Conservation (phyloP, 352 stramenopile genomes). For the Pythium rishiriense region DNA sequence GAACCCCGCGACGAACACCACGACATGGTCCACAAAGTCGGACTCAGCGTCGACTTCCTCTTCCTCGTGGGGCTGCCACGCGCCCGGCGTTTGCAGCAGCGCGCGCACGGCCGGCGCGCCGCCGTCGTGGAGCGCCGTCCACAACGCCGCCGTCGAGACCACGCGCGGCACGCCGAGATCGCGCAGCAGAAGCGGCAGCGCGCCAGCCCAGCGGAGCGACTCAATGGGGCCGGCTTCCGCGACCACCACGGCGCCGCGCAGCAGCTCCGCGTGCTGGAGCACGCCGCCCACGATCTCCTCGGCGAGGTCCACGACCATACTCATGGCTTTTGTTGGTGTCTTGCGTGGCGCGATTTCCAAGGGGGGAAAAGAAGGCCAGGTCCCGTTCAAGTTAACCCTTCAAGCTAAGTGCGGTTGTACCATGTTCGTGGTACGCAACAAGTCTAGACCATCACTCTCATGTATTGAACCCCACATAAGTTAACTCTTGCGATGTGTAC, state of each 20-base stretch:
- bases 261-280: constrained; percentile 52
- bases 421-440: not conserved
- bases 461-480: not conserved
- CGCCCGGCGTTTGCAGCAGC: constrained; percentile 1
- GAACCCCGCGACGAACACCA: constrained; percentile 55
- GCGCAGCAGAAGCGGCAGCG: constrained; percentile 64
- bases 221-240: constrained; percentile 62
- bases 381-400: constrained; percentile 13
- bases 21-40: constrained; percentile 38
- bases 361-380: not conserved
- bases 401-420: not conserved
- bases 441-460: constrained; percentile 4
- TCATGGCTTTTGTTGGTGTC: not conserved
- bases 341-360: constrained; percentile 9
- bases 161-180: constrained; percentile 58
- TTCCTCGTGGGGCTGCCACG: constrained; percentile 10
- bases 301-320: constrained; percentile 44
- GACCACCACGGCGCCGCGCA: constrained; percentile 47
- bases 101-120: constrained; percentile 16
- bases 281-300: constrained; percentile 62
- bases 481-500: not conserved
- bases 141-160: constrained; percentile 39
- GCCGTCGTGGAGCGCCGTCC: constrained; percentile 24
- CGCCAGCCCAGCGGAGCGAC: constrained; percentile 61
- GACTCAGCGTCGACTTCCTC: constrained; percentile 16